Conservation (phyloP, 768 basidiomycete species). For the Trametes elegans region DNA sequence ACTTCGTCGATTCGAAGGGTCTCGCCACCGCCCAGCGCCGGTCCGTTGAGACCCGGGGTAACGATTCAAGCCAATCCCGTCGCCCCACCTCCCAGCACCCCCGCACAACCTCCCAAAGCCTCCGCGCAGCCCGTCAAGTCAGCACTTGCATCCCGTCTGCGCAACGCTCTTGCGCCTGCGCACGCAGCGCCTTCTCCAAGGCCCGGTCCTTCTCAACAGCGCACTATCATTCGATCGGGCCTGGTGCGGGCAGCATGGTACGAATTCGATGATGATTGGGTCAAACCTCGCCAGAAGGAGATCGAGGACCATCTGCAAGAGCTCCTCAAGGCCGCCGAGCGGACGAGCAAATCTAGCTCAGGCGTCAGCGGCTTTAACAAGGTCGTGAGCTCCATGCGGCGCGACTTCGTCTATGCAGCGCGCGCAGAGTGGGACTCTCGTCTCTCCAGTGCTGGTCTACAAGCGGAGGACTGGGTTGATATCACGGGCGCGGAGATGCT, state of each 20-base stretch:
- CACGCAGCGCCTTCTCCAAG: neutral
- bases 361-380: neutral
- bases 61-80: constrained; percentile 2
- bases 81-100: constrained; percentile 1
- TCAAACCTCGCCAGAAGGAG: constrained; percentile 2
- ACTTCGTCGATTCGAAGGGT: constrained; percentile 1
- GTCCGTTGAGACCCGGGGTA: neutral
- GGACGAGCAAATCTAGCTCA: constrained; percentile 1
- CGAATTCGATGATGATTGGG: constrained; percentile 13
- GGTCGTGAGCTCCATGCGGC: constrained; percentile 11
- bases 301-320: constrained; percentile 4
- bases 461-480: constrained; percentile 20
- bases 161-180: neutral
- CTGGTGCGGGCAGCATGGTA: constrained; percentile 12
- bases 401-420: constrained; percentile 12
- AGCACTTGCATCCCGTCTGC: neutral
- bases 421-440: constrained; percentile 18
- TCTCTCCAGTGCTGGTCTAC: constrained; percentile 9
- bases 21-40: constrained; percentile 9
- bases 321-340: constrained; percentile 8
- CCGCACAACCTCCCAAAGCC: constrained; percentile 7
- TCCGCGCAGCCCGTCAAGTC: constrained; percentile 6
- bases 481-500: constrained; percentile 17
- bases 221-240: constrained; percentile 11
- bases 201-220: constrained; percentile 1